Base-by-base conservation (phyloP, 2,329 filamentous ascomycete species). In the Alternaria arbusti region DNA sequence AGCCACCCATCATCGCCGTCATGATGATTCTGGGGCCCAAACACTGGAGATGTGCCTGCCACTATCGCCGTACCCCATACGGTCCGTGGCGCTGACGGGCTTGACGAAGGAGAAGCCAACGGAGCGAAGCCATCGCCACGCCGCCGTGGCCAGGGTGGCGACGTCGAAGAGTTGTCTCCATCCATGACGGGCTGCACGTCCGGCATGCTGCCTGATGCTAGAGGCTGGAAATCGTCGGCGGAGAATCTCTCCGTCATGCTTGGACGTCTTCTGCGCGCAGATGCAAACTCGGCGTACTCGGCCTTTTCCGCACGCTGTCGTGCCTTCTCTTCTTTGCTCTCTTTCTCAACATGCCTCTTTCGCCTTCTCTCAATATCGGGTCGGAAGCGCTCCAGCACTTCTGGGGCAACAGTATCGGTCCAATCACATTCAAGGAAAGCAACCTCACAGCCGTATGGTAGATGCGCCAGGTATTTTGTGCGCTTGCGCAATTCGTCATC, bases 381-480 rank as follows among this genome's bases (percentile, higher is more conserved):
- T n/a, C 86, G 84, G 79, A 97, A 97, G 1, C 86, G 86, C 43
- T 89, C 89, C n/a, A 97, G 83, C 4, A 92, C 86, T 54, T 92
- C 90, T 1, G 89, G 85, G 4, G 89, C 86, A 6, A 97, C 92
- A 40, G 96, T 92, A 69, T 97, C 94, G 4, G 92, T 94, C 94
- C 94, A 97, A 78, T 97, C 94, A 75, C 94, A 97, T 80, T 97
- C 94, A 1, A 97, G 80, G 73, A 97, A 97, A 69, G 87, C 93
- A 45, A 97, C 92, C 69, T 97, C 91, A 77, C 94, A 97, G n/a
- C 94, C 94, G 54, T 91, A 89, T 0, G 94, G 94, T 6, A 97
- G 85, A 79, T 97, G 94, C 1, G 89, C 88, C 4, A 97, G 86
- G 69, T 97, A 97, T 77, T 96, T 97, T 59, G 92, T 90, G 30